A percentile compares a stretch with the other conserved stretches of the same genome.
phyloP scores from a whole-genome alignment of 108 stramenopile genomes.

The Craspedostauros australis region DNA sequence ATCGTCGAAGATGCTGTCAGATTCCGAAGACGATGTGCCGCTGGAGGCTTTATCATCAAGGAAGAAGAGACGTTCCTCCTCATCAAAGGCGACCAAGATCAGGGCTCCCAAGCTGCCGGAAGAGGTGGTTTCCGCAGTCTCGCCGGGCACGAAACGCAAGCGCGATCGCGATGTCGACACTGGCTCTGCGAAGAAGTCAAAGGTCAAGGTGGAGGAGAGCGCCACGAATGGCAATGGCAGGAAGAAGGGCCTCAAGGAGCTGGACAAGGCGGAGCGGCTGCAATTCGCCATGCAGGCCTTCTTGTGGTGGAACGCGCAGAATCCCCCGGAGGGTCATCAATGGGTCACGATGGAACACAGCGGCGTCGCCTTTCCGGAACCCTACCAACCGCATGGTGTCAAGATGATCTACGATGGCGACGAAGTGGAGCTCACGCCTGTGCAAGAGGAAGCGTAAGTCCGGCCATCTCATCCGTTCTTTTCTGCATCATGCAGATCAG shows the following conservation, averaged over 20 bases:
- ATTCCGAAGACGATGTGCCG: too few relatives aligned
- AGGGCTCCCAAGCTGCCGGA: too few relatives aligned
- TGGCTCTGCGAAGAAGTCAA: too few relatives aligned
- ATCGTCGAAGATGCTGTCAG: too few relatives aligned
- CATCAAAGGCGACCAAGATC: too few relatives aligned
- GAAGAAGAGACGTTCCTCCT: too few relatives aligned
- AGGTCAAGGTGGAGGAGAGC: slow-evolving; percentile 36
- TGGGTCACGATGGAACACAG: slow-evolving; percentile 96
- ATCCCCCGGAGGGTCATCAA: slow-evolving; percentile 82
- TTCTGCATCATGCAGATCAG: too few relatives aligned
- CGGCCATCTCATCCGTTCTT: too few relatives aligned
- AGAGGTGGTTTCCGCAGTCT: too few relatives aligned
- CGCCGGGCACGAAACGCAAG: too few relatives aligned
- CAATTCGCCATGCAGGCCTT: slow-evolving; percentile 88
- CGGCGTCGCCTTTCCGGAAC: slow-evolving; percentile 93
- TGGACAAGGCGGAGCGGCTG: slow-evolving; percentile 72
- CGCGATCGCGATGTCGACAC: too few relatives aligned
- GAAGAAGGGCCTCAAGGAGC: slow-evolving; percentile 46
- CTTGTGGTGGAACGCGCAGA: slow-evolving; percentile 84
- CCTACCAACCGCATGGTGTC: slow-evolving; percentile 91
- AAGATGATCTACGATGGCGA: slow-evolving; percentile 92
- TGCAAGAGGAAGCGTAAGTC: slow-evolving; percentile 92
- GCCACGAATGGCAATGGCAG: slow-evolving; percentile 5
- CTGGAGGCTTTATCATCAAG: too few relatives aligned
- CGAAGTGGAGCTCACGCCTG: slow-evolving; percentile 76